Evolutionary conservation across 179 eudicot genomes (phyloP).

Genomic region (Carnegiea gigantea): DNA sequence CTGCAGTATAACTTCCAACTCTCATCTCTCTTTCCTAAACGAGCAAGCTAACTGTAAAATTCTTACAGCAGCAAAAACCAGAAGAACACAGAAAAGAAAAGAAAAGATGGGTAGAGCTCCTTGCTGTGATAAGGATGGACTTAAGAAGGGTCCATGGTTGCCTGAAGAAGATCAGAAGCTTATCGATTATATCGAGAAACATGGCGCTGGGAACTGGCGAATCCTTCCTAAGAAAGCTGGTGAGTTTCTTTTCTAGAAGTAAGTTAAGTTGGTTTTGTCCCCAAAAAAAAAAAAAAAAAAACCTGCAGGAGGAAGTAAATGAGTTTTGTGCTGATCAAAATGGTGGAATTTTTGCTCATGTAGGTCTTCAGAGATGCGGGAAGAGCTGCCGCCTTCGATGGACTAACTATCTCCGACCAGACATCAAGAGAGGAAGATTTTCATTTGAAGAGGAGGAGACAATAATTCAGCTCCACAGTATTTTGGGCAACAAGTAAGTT

Average conservation of each 20-base stretch:
- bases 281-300: background rate
- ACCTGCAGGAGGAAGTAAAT: background rate
- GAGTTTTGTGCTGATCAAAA: background rate
- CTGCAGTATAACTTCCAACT: conserved; percentile 23
- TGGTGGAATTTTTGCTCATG: background rate
- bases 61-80: background rate
- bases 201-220: conserved; percentile 46
- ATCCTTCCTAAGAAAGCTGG: conserved; percentile 48
- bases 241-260: conserved; percentile 6
- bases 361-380: conserved; percentile 56
- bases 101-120: conserved; percentile 44
- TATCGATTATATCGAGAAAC: conserved; percentile 34
- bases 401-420: conserved; percentile 54
- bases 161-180: conserved; percentile 47
- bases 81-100: background rate
- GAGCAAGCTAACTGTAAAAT: conserved; percentile 1
- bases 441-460: conserved; percentile 53
- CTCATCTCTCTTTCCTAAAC: conserved; percentile 4
- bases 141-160: conserved; percentile 48
- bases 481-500: conserved; percentile 45
- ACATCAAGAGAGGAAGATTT: conserved; percentile 49
- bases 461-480: conserved; percentile 53
- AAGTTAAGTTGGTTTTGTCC: background rate
- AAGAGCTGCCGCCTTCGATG: conserved; percentile 57
- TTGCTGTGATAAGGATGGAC: conserved; percentile 40